Evolutionary conservation across 2,329 filamentous ascomycete genomes (phyloP), one percentile per base, ranked within the genome.

Genomic region (Polychaeton citri): DNA sequence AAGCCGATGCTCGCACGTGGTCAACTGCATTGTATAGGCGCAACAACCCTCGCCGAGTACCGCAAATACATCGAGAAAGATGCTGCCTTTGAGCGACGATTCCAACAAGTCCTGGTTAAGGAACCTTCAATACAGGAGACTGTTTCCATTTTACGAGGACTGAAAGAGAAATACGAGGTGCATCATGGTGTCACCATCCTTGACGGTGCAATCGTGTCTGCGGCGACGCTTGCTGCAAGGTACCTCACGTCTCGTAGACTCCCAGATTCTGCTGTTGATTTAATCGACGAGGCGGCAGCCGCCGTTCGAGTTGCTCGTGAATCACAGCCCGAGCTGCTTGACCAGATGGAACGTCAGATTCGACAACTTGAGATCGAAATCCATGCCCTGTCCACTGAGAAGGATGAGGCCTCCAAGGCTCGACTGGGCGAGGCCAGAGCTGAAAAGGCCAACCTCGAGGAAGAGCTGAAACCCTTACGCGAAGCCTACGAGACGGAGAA

Each of bases 21-120:
- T 36, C 88, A 96, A 59, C 70, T 98, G 40, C 90, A 98, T 69
- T 98, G 90, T 55, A 96, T 98, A 44, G 90, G 90, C 60, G 90
- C 90, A 5, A 98, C 90, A 2, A 98, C 90, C 2, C 72, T 98
- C 39, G 76, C 78, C 42, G 90, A 98, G 59, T 98, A 98, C 63
- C 77, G 90, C 54, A 98, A 98, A 61, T 96, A 98, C 62, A 94
- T 98, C 44, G 90, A 98, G 61, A 98, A 98, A 64, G 90, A 98
- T 52, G 82, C 85, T 32, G 90, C 90, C 32, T 98, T 98, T 57
- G 90, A 98, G 63, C 84, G 90, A 61, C 83, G 90, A 60, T 98
- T 98, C 72, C 90, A 98, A 60, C 90, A 98, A 61, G 90, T 98
- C 26, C 63, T 98, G 31, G 88, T 96, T 58, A 95, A 95, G 65